These are phyloP conservation scores for Neofusicoccum parvum DNA, from an alignment of 2,329 filamentous ascomycete species.

Conservation along the genomic window DNA sequence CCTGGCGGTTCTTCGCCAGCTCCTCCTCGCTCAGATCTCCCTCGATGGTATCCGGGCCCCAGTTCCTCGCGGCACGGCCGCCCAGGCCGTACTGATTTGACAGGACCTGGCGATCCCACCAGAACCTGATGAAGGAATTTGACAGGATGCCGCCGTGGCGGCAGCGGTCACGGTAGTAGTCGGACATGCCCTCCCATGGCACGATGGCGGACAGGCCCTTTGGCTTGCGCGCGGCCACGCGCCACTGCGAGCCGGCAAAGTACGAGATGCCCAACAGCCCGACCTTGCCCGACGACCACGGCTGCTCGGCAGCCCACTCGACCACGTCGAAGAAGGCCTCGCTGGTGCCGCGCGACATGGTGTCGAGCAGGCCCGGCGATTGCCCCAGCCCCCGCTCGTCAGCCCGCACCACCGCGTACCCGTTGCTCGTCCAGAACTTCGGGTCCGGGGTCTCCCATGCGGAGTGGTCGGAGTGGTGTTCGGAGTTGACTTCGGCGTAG, in stretches of 20 bases:
- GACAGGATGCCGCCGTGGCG: conserved; percentile 45
- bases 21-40: conserved; percentile 59
- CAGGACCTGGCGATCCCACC: conserved; percentile 69
- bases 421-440: conserved; percentile 41
- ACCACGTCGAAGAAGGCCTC: conserved; percentile 56
- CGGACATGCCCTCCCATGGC: conserved; percentile 60
- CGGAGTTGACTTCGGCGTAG: conserved; percentile 48
- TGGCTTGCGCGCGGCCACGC: conserved; percentile 54
- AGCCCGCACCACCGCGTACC: conserved; percentile 44
- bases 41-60: conserved; percentile 60
- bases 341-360: conserved; percentile 56
- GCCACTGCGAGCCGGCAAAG: conserved; percentile 58
- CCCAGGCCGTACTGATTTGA: conserved; percentile 68
- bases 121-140: conserved; percentile 51
- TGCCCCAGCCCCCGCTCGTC: conserved; percentile 57
- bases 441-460: conserved; percentile 50
- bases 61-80: conserved; percentile 53
- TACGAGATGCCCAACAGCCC: conserved; percentile 56
- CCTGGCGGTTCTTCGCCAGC: conserved; percentile 50
- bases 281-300: conserved; percentile 55
- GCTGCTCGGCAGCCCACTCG: conserved; percentile 55
- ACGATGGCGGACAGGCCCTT: conserved; percentile 55
- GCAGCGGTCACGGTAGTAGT: conserved; percentile 53
- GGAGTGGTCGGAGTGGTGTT: conserved; percentile 40
- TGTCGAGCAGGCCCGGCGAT: conserved; percentile 55